A percentile compares a stretch with the other conserved stretches of the same genome.
Evolutionary conservation across 306 rosid genomes (phyloP).

Genomic region (Begonia masoniana): DNA sequence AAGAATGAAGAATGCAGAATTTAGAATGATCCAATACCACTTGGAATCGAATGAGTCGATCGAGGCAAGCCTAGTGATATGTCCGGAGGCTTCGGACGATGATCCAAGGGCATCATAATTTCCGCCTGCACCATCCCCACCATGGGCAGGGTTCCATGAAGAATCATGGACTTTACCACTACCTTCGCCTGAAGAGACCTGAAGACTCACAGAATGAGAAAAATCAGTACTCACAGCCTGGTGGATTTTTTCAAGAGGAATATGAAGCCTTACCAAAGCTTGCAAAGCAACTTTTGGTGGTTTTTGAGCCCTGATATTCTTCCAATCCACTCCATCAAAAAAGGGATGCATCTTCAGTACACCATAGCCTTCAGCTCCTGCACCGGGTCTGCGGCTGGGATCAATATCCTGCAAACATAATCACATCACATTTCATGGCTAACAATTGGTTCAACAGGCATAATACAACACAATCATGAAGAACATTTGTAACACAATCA

Average conservation of each 20-base stretch:
- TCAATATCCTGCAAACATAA: constrained; percentile 62
- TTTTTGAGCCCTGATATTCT: constrained; percentile 35
- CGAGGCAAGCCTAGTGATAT: constrained; percentile 85
- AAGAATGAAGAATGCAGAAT: no score
- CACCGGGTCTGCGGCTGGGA: constrained; percentile 81
- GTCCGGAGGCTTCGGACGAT: constrained; percentile 46
- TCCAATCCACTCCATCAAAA: constrained; percentile 79
- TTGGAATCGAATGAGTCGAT: constrained; percentile 97
- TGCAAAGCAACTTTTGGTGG: constrained; percentile 82
- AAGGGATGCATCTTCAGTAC: constrained; percentile 69
- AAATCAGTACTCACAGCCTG: not conserved
- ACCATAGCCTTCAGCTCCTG: constrained; percentile 74
- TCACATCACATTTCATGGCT: not conserved
- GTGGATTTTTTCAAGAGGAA: constrained; percentile 2
- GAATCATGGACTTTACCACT: no score
- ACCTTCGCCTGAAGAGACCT: not conserved
- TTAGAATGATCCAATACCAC: constrained; percentile 36
- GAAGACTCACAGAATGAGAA: not conserved
- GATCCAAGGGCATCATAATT: constrained; percentile 36
- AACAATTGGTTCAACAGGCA: not conserved
- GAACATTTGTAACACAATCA: no score
- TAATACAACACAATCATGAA: not conserved
- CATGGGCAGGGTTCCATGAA: constrained; percentile 10
- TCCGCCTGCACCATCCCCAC: constrained; percentile 40
- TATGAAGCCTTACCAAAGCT: constrained; percentile 27